Evolutionary conservation across 257 asterid genomes (phyloP), one percentile per base, ranked within the genome.

Genomic region (Jacaranda copaia): DNA sequence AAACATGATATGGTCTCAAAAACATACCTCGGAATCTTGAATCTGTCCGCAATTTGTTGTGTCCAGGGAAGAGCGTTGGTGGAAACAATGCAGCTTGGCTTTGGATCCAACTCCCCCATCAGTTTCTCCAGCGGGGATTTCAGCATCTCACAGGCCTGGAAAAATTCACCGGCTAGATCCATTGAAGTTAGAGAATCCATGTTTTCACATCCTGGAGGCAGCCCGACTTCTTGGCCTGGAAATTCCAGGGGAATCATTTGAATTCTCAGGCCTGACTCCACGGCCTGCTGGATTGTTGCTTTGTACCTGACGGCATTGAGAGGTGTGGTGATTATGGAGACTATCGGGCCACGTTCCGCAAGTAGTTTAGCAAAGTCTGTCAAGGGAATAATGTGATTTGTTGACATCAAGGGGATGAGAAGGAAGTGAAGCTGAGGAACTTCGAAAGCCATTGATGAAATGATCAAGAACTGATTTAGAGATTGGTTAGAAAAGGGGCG

Each of bases 1-100:
- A 92, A 92, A 70, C 94, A 88, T 15, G 92, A 92, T 11, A 84
- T 53, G 0, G 96, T 87, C 32, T 88, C 91, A 55, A 91, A 88
- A 51, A 83, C 61, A 53, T 86, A 85, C 84, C 87, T 84, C 0
- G 88, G 91, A 35, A 89, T 84, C 16, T 72, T 43, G 65, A 86
- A 81, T 0, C 42, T 82, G 0, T 77, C 58, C 4, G 92, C 88
- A 1, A 86, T 49, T 0, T 57, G 19, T 45, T 83, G 87, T 0
- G 91, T 86, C 97, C 95, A 91, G 0, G 88, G 77, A 8, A 87
- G 71, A 8, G 90, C 87, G 36, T 61, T 76, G 36, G 89, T 81
- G 66, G 94, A 91, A 42, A 89, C 69, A 11, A 91, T 78, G 75
- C 95, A 89, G 59, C 77, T 81, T 0, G 87, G 88, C 55, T 56